Base-by-base conservation (phyloP, 2,329 filamentous ascomycete genomes). In the Trichoderma pleuroti region DNA sequence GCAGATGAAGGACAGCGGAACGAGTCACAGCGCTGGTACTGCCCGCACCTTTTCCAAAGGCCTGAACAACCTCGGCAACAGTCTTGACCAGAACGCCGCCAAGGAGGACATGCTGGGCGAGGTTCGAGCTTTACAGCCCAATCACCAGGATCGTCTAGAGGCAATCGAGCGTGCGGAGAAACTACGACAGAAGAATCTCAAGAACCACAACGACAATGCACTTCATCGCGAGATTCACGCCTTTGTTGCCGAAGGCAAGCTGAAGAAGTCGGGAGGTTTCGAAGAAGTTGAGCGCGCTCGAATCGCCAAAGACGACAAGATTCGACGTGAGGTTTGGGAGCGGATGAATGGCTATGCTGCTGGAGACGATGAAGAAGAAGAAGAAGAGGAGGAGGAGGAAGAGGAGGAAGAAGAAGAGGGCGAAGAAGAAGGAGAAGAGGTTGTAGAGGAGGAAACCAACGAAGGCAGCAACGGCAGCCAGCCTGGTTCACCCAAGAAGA, bases 81-180 rank as follows among this genome's bases (percentile, higher is more conserved):
- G 82, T 70, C 76, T 81, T 78, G 92, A 98, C 80, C 94, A 92
- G 8, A 87, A 84, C 72, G 90, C 92, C 72, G 96, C 94, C 66
- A 97, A 98, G 80, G 95, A 98, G 78, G 93, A 91, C 34, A 91
- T 99, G 24, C 85, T 99, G 2, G 94, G 93, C 60, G 96, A 98
- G 83, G 95, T 99, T 57, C 90, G 96, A 56, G 96, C 96, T 4
- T 84, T 99, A 59, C 93, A 96, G 78, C 94, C 95, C 1, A 98
- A 99, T 77, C 96, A 99, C 80, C 94, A 98, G 80, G 90, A 93
- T 75, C 88, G 96, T 42, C 85, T 99, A 0, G 96, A 98, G 81
- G 96, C 96, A 42, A 99, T 99, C 74, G 94, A 98, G 80, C 90
- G 96, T n/a, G 96, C 96, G 0, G 96, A 98, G 82, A 96, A 94